Conservation (phyloP, 306 rosid genomes). For the Crotalaria pallida region DNA sequence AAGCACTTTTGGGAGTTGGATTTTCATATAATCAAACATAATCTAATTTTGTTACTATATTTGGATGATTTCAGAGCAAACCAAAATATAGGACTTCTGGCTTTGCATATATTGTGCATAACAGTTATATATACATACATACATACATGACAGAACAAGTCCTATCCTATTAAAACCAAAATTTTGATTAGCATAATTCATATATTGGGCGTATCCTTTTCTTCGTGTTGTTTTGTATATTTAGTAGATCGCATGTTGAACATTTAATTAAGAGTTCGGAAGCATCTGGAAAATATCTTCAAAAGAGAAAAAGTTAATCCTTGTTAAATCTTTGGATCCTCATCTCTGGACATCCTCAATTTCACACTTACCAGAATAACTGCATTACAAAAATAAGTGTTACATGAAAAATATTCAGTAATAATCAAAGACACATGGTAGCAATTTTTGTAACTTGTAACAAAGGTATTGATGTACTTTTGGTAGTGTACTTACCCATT, state of each 20-base stretch:
- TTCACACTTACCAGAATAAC: conserved; percentile 24
- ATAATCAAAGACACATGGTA: background rate
- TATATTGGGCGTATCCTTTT: conserved; percentile 28
- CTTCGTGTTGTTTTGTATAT: conserved; percentile 7
- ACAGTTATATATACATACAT: conserved; percentile 8
- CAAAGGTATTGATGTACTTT: background rate
- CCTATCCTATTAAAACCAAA: conserved; percentile 26
- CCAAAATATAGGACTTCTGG: conserved; percentile 9
- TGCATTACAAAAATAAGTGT: conserved; percentile 22
- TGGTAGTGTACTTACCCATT: conserved; percentile 23
- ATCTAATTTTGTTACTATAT: conserved; percentile 20
- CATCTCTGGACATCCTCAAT: conserved; percentile 4
- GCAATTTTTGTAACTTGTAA: background rate
- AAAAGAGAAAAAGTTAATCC: conserved; percentile 7
- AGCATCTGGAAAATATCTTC: conserved; percentile 31
- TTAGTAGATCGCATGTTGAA: conserved; percentile 27
- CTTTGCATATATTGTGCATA: conserved; percentile 14
- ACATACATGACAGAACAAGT: conserved; percentile 13
- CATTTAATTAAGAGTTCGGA: conserved; percentile 20
- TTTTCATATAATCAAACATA: conserved; percentile 13
- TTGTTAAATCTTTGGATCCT: conserved; percentile 1
- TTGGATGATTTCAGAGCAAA: conserved; percentile 1
- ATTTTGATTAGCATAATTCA: conserved; percentile 21
- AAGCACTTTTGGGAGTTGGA: background rate
- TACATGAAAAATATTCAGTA: background rate